Percentiles rank a stretch among this genome's conserved stretches.
Evolutionary conservation across 169 alveolate genomes (phyloP).

Genomic region (Eimeria mitis): DNA sequence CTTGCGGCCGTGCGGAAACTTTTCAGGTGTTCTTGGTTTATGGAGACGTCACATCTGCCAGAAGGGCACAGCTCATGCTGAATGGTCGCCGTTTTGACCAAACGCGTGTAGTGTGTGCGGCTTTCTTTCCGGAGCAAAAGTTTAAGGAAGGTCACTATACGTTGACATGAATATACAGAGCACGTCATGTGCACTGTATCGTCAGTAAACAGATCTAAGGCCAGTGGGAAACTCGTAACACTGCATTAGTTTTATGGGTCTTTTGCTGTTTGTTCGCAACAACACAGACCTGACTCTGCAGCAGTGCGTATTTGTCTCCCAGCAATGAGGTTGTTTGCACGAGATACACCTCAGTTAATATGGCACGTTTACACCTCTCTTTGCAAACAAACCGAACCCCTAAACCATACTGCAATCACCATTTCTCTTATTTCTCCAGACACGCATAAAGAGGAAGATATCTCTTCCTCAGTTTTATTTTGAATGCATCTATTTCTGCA

Average conservation of each 20-base stretch:
- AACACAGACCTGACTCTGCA: not conserved
- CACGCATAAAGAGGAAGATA: too few relatives aligned
- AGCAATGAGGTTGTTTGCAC: not conserved
- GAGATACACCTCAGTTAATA: too few relatives aligned
- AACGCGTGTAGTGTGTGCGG: slow-evolving; percentile 93
- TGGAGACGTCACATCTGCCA: slow-evolving; percentile 89
- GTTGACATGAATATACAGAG: slow-evolving; percentile 83
- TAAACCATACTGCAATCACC: too few relatives aligned
- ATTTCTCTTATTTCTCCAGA: too few relatives aligned
- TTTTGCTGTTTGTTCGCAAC: not conserved
- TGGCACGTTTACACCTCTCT: too few relatives aligned
- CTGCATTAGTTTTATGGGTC: not conserved
- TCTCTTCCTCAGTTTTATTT: too few relatives aligned
- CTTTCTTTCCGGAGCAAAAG: slow-evolving; percentile 92
- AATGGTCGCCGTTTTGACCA: slow-evolving; percentile 92
- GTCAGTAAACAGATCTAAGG: not conserved
- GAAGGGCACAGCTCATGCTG: slow-evolving; percentile 93
- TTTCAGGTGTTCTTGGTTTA: slow-evolving; percentile 90
- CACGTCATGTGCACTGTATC: not conserved
- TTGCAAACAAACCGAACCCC: too few relatives aligned
- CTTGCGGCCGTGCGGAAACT: not conserved
- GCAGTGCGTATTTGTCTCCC: not conserved
- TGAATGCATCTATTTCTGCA: too few relatives aligned
- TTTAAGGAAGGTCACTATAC: slow-evolving; percentile 89
- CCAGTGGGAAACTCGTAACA: slow-evolving; percentile 4